Evolutionary conservation across 192 early-diverging fungal genomes (phyloP), one percentile per base, ranked within the genome.

Genomic region (Coemansia sp.): DNA sequence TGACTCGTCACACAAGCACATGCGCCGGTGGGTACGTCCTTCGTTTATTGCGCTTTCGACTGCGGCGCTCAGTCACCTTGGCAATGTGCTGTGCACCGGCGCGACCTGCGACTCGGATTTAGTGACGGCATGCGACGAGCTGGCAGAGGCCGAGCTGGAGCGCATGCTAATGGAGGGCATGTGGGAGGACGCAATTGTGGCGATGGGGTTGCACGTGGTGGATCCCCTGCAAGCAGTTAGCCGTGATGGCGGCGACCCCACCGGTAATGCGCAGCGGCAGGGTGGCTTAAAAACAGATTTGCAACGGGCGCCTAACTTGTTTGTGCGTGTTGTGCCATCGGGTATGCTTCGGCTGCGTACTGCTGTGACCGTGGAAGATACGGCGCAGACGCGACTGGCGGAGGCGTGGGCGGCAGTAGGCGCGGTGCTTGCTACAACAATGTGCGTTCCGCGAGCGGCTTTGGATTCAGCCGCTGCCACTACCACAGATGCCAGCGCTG

Each of bases 131-230:
- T 14, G 11, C 11, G 3, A 3, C 39, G 39, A 46, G 51, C 29
- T 57, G 64, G 46, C 54, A 24, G 64, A 30, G 23, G 53, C 30
- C 25, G 56, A 27, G 29, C 23, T 51, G 42, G 51, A 14, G 51
- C 61, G 50, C 3, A 62, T 63, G 23, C 57, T 81, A 58, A n/a
- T 27, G 7, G 27, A n/a, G 0, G 79, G 79, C 30, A 67, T 58
- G 23, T 76, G 74, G 79, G 64, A 54, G 57, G 68, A 70, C 33
- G 57, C 68, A 1, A 30, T 74, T 20, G 74, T 70, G 10, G 79
- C 79, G 3, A 70, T 82, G 70, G 79, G 74, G 4, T 52, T 72
- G 67, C 74, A 82, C 27, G 30, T 76, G 60, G 70, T 70, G 17
- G 64, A 31, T 4, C 57, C 67, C 0, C 46, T 69, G 39, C 23